Evolutionary conservation across 2,329 filamentous ascomycete species (phyloP).

Genomic region (Triangularia setosa): DNA sequence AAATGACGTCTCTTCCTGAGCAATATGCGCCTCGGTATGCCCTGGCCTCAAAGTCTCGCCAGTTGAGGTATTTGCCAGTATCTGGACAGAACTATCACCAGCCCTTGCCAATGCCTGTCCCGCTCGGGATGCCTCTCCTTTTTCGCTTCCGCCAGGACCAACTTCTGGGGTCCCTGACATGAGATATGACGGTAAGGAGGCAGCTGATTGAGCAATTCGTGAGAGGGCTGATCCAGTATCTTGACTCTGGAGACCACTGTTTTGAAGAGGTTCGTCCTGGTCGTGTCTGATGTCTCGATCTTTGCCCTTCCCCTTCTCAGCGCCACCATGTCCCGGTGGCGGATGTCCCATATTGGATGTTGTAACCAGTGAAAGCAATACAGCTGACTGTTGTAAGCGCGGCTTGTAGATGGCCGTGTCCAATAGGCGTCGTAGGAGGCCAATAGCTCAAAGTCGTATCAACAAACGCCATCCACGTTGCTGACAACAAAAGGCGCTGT

Average conservation of each 20-base stretch:
- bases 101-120: conserved; percentile 14
- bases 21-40: conserved; percentile 28
- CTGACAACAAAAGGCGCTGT: neutral
- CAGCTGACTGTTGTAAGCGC: neutral
- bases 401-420: neutral
- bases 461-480: conserved; percentile 14
- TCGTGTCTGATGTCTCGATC: conserved; percentile 6
- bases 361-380: neutral
- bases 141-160: conserved; percentile 17
- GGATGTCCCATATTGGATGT: neutral
- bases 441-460: neutral
- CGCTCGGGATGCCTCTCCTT: conserved; percentile 24
- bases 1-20: conserved; percentile 34
- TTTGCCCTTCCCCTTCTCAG: conserved; percentile 12
- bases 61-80: conserved; percentile 13
- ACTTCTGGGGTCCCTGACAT: conserved; percentile 22
- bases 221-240: conserved; percentile 14
- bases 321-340: neutral
- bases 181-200: conserved; percentile 25
- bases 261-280: neutral
- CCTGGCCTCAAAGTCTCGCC: conserved; percentile 28
- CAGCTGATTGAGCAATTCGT: conserved; percentile 30
- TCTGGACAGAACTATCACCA: conserved; percentile 25
- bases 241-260: neutral
- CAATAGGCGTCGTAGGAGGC: neutral